phyloP scores from a whole-genome alignment of 2,329 filamentous ascomycete genomes.

The Fusarium sp. region DNA sequence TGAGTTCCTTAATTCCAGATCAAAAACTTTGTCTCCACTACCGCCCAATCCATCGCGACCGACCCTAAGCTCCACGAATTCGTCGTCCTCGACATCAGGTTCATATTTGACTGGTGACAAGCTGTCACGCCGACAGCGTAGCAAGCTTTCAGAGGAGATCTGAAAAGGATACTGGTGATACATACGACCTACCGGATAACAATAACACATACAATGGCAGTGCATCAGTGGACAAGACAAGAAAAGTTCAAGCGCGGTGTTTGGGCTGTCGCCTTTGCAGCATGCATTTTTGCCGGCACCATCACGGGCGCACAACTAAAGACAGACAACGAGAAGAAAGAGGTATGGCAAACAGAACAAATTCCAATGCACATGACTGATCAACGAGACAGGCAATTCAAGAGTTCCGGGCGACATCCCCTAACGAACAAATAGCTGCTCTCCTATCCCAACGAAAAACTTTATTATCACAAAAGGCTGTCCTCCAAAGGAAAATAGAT shows the following conservation, averaged over 20 bases:
- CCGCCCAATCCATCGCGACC: background rate
- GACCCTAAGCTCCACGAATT: background rate
- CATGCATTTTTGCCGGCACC: slow-evolving; percentile 57
- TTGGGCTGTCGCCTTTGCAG: slow-evolving; percentile 56
- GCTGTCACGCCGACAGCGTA: slow-evolving; percentile 34
- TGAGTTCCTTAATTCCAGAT: background rate
- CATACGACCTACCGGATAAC: background rate
- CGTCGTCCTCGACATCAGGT: background rate
- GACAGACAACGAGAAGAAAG: slow-evolving; percentile 56
- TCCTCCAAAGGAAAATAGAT: slow-evolving; percentile 55
- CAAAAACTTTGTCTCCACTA: background rate
- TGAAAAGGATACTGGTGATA: slow-evolving; percentile 44
- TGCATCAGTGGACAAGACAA: slow-evolving; percentile 42
- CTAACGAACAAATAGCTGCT: slow-evolving; percentile 56
- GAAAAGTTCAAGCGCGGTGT: slow-evolving; percentile 49
- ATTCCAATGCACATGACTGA: background rate
- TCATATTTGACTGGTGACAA: background rate
- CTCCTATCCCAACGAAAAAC: slow-evolving; percentile 54
- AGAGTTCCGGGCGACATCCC: slow-evolving; percentile 51
- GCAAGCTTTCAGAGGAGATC: slow-evolving; percentile 35
- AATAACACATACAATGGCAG: slow-evolving; percentile 19
- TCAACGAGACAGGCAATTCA: slow-evolving; percentile 43
- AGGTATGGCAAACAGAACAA: slow-evolving; percentile 44
- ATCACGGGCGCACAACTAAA: slow-evolving; percentile 61
- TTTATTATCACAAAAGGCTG: slow-evolving; percentile 51